Evolutionary conservation across 139 green algal species (phyloP), one percentile per base, ranked within the genome.

Genomic region (Axilococcus clingmanii): DNA sequence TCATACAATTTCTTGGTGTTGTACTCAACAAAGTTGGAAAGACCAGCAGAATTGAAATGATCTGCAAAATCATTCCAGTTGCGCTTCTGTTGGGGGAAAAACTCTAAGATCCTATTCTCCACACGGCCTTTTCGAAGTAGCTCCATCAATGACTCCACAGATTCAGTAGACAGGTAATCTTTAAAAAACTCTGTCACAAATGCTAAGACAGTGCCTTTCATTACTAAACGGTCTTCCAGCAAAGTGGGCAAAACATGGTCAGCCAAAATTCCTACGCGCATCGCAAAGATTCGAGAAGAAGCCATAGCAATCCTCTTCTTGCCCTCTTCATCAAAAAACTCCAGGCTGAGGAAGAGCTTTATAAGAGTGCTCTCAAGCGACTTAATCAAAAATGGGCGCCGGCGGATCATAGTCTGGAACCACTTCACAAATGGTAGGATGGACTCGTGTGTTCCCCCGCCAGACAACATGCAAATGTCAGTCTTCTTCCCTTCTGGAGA

Each of bases 311-410:
- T 74, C 64, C 86, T 92, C 51, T 66, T 66, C 33, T 75, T 65
- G 29, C 68, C 78, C 9, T 56, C 60, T 2, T 82, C 75, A 28
- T 91, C 77, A 57, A 92, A 95, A 42, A 94, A 95, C 68, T 94
- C 85, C 56, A 94, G 54, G 5, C 72, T 82, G 52, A 82, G 76
- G 47, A 96, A 59, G 27, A 95, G 72, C 74, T 94, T 92, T 28
- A 78, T 74, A 40, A 96, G 52, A 15, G 86, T 90, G 59, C 85
- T 90, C 74, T 97, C 89, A 51, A 97, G 66, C 12, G 74, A 67
- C 54, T 91, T 88, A 17, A 96, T 77, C 66, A 97, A 69, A 72
- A 97, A 97, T 4, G 89, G 89, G 1, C 88, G 77, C 17, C 88
- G 80, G 59, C 44, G 54, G 41, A 91, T 82, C 28, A 95, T 73